A percentile compares a stretch with the other conserved stretches of the same genome.
Evolutionary conservation across 495 filamentous ascomycete species (phyloP).

Genomic region (Beverwykella pulmonaria): DNA sequence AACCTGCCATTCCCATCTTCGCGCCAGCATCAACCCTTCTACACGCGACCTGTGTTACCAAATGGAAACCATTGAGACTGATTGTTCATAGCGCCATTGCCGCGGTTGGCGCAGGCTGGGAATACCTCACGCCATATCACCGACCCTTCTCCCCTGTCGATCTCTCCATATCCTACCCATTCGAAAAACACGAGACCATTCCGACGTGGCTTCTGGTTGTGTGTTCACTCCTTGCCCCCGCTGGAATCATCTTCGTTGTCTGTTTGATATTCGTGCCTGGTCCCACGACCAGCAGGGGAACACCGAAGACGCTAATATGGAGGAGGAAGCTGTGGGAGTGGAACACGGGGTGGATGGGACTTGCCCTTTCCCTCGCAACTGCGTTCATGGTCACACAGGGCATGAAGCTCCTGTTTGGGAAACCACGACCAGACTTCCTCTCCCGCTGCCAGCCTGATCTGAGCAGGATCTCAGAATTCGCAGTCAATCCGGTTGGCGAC

Average conservation of each 20-base stretch:
- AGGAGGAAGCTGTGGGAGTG: constrained; percentile 63
- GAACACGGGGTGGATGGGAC: constrained; percentile 66
- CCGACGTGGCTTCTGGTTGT: constrained; percentile 54
- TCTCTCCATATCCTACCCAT: constrained; percentile 61
- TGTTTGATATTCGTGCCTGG: constrained; percentile 56
- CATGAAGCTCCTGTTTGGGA: constrained; percentile 65
- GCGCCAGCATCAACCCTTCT: neutral
- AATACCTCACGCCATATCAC: constrained; percentile 43
- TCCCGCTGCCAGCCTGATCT: constrained; percentile 63
- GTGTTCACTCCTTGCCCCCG: constrained; percentile 57
- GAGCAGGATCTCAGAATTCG: constrained; percentile 46
- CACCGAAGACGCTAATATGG: constrained; percentile 48
- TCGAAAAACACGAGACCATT: constrained; percentile 58
- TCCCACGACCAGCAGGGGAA: constrained; percentile 38
- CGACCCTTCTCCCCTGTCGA: constrained; percentile 56
- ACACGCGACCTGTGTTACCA: neutral
- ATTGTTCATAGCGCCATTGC: constrained; percentile 41
- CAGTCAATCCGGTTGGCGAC: constrained; percentile 56
- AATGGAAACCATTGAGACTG: neutral
- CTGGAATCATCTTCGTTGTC: constrained; percentile 53
- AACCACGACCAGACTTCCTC: constrained; percentile 66
- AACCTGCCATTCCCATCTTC: neutral
- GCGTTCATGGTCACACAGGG: constrained; percentile 63
- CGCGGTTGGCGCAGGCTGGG: constrained; percentile 41
- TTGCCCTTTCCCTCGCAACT: constrained; percentile 58